Evolutionary conservation across 2,329 filamentous ascomycete species (phyloP).

Genomic region (Pseudogymnoascus sp.): DNA sequence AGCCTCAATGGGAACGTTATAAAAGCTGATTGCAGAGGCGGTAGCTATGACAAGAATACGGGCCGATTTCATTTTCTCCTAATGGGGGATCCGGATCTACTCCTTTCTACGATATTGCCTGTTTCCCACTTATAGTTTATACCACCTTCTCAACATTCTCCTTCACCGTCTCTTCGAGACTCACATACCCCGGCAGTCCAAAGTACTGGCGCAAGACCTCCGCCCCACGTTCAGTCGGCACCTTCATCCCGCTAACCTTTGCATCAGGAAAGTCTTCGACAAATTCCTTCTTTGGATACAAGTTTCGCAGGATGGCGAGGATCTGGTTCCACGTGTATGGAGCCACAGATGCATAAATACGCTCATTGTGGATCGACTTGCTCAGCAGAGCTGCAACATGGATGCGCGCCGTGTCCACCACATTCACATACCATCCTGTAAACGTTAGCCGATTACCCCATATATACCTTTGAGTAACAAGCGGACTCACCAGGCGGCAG

Average conservation of each 20-base stretch:
- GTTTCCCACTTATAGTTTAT: too few species aligned
- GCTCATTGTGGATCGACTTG: constrained; percentile 20
- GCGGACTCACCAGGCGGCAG: constrained; percentile 13
- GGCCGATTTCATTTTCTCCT: too few species aligned
- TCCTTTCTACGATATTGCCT: too few species aligned
- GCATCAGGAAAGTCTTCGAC: constrained; percentile 8
- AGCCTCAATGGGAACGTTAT: too few species aligned
- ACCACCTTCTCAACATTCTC: neutral
- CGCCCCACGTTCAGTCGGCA: neutral
- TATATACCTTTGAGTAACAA: neutral
- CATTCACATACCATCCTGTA: constrained; percentile 17
- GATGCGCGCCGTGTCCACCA: constrained; percentile 22
- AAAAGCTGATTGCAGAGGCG: too few species aligned
- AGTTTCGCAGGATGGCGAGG: constrained; percentile 16
- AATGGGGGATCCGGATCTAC: too few species aligned
- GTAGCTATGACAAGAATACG: too few species aligned
- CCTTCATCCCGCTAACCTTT: neutral
- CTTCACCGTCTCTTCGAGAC: constrained; percentile 9
- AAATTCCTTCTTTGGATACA: constrained; percentile 16
- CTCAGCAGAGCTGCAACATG: constrained; percentile 25
- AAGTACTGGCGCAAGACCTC: neutral
- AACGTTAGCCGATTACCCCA: neutral
- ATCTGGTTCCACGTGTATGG: constrained; percentile 21
- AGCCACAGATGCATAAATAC: constrained; percentile 22
- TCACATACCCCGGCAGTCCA: neutral